Conservation (phyloP, 805 yeast species). For the Lachancea sp. region DNA sequence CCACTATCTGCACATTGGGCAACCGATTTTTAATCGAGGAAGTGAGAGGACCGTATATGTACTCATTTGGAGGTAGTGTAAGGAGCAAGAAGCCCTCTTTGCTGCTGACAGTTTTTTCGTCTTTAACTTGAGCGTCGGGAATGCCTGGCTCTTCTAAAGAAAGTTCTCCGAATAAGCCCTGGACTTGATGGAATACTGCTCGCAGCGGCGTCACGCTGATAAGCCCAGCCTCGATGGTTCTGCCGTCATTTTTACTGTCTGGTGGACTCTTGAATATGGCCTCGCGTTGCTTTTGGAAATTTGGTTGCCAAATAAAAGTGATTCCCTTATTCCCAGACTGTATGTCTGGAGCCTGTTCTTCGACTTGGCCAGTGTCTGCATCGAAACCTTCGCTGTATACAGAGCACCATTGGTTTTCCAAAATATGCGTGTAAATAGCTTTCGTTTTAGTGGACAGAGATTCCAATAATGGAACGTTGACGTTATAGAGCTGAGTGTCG, state of each 20-base stretch:
- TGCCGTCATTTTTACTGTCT: constrained; percentile 56
- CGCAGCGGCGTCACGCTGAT: constrained; percentile 65
- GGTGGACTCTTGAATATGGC: constrained; percentile 46
- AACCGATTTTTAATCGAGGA: constrained; percentile 28
- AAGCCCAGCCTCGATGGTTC: constrained; percentile 57
- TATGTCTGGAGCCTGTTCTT: constrained; percentile 33
- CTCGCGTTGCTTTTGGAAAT: constrained; percentile 45
- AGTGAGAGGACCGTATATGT: constrained; percentile 37
- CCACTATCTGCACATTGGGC: constrained; percentile 31
- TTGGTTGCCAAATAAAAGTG: constrained; percentile 77
- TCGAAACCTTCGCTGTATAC: constrained; percentile 26
- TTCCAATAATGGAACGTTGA: constrained; percentile 73
- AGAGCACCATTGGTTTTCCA: constrained; percentile 74
- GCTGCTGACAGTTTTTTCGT: not conserved
- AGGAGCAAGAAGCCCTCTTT: constrained; percentile 1
- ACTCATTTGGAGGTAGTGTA: constrained; percentile 34
- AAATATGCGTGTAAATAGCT: constrained; percentile 67
- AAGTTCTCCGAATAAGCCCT: constrained; percentile 19
- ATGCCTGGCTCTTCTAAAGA: not conserved
- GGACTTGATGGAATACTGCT: constrained; percentile 53
- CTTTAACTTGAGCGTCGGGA: not conserved
- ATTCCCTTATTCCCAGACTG: constrained; percentile 32
- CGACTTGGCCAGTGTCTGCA: constrained; percentile 29
- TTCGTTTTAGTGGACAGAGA: constrained; percentile 50
- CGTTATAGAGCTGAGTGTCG: constrained; percentile 64